A percentile compares a stretch with the other conserved stretches of the same genome.
These are phyloP conservation scores for Suillus spraguei DNA, from an alignment of 768 basidiomycete species.

Conservation along the genomic window DNA sequence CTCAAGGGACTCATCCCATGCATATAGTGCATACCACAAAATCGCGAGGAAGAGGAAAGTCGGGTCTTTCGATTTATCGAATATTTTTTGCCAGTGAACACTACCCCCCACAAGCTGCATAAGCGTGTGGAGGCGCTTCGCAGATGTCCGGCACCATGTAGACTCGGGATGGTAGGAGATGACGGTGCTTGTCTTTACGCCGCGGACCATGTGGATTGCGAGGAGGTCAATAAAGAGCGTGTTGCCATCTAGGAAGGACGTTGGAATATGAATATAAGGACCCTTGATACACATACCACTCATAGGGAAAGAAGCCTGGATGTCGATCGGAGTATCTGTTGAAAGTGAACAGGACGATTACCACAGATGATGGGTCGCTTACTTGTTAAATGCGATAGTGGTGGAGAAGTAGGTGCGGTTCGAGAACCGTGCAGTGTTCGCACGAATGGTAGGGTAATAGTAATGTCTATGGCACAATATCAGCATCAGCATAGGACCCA, in stretches of 20 bases:
- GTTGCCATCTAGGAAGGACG: constrained; percentile 19
- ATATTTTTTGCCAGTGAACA: constrained; percentile 35
- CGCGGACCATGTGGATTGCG: constrained; percentile 52
- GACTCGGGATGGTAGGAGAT: constrained; percentile 33
- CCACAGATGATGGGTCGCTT: constrained; percentile 6
- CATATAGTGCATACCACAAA: constrained; percentile 62
- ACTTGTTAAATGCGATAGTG: background rate
- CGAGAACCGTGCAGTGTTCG: constrained; percentile 36
- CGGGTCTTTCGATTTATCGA: constrained; percentile 40
- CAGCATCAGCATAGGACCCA: constrained; percentile 5
- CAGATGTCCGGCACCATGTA: constrained; percentile 20
- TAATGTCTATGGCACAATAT: constrained; percentile 46
- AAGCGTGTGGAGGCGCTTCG: constrained; percentile 31
- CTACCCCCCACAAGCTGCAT: constrained; percentile 34
- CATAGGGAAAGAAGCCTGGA: constrained; percentile 48
- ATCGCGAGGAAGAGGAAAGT: constrained; percentile 56
- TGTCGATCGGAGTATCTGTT: constrained; percentile 43
- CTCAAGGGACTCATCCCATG: constrained; percentile 65
- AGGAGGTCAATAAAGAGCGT: constrained; percentile 47
- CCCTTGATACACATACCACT: constrained; percentile 27
- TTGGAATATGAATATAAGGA: background rate
- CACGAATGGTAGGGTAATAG: constrained; percentile 55
- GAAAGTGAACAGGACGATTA: background rate
- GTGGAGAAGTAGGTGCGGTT: background rate
- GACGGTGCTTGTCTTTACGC: constrained; percentile 23